Conservation (phyloP, 2,329 filamentous ascomycete genomes). For the Huntiella savannae region DNA sequence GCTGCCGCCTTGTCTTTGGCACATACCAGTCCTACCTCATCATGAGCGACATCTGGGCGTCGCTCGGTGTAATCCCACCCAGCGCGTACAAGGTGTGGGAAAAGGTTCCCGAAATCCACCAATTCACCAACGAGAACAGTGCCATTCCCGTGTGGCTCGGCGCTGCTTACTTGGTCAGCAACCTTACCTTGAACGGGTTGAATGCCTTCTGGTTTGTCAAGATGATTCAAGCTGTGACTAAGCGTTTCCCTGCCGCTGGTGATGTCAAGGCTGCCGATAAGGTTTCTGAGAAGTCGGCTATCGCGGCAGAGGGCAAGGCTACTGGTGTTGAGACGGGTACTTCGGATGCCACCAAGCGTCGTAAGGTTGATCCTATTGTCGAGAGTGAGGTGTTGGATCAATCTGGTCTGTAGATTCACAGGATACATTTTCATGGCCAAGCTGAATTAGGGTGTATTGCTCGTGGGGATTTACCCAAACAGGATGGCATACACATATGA, state of each 20-base stretch:
- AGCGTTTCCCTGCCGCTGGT: constrained; percentile 39
- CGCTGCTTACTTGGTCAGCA: constrained; percentile 46
- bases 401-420: constrained; percentile 2
- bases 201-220: constrained; percentile 78
- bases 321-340: constrained; percentile 7
- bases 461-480: too few relatives aligned
- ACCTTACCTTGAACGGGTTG: constrained; percentile 52
- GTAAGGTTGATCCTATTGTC: constrained; percentile 6
- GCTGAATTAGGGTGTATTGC: too few relatives aligned
- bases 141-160: constrained; percentile 53
- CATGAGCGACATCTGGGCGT: constrained; percentile 47
- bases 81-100: constrained; percentile 17
- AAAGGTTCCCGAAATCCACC: constrained; percentile 18
- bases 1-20: constrained; percentile 59
- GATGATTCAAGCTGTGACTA: constrained; percentile 65
- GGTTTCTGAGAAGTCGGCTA: background rate
- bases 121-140: constrained; percentile 28
- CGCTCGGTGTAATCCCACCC: constrained; percentile 8
- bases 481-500: too few relatives aligned
- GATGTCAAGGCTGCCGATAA: background rate
- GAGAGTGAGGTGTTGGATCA: constrained; percentile 6
- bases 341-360: constrained; percentile 5
- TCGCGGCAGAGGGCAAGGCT: constrained; percentile 1
- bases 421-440: background rate
- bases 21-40: constrained; percentile 51